Evolutionary conservation across 306 rosid genomes (phyloP), one percentile per base, ranked within the genome.

Genomic region (Quillaja saponaria): DNA sequence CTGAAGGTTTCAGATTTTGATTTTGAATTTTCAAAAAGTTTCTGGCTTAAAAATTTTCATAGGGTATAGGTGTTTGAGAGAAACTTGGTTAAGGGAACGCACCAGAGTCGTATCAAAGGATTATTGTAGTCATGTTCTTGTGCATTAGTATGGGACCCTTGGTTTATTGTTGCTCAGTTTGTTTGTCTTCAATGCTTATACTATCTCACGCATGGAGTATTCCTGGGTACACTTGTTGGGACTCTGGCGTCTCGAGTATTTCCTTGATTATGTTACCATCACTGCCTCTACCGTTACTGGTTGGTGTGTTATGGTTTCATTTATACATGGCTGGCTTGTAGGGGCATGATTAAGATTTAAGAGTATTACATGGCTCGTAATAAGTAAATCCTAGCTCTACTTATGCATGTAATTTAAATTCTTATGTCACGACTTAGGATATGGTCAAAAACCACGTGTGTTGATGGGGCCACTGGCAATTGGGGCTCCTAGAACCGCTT

Each of bases 91-190:
- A n/a, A n/a, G n/a, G n/a, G n/a, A n/a, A n/a, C n/a, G n/a, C n/a
- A n/a, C n/a, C n/a, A n/a, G n/a, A n/a, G n/a, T n/a, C n/a, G n/a
- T n/a, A n/a, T n/a, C n/a, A n/a, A 64, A 48, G 25, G 44, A 21
- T 28, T 59, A 3, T 57, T 37, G 63, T 60, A 63, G 78, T 54
- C 72, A 83, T 83, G 88, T 83, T 83, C 82, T 83, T 85, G 88
- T 49, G 6, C 85, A 47, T 37, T 61, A 17, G 81, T 59, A 56
- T 83, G 88, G 88, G 85, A 83, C 68, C 88, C 88, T 55, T 76
- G 73, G 88, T 81, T 80, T 38, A 83, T 83, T 71, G 78, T 76
- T 73, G 78, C 81, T 40, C 85, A 83, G 67, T 79, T 83, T 55
- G 48, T 80, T 25, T 83, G 80, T 51, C 74, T 83, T 39, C 88